A percentile compares a stretch with the other conserved stretches of the same genome.
These are phyloP conservation scores for Xylaria intraflava DNA, from an alignment of 495 filamentous ascomycete species.

Conservation along the genomic window DNA sequence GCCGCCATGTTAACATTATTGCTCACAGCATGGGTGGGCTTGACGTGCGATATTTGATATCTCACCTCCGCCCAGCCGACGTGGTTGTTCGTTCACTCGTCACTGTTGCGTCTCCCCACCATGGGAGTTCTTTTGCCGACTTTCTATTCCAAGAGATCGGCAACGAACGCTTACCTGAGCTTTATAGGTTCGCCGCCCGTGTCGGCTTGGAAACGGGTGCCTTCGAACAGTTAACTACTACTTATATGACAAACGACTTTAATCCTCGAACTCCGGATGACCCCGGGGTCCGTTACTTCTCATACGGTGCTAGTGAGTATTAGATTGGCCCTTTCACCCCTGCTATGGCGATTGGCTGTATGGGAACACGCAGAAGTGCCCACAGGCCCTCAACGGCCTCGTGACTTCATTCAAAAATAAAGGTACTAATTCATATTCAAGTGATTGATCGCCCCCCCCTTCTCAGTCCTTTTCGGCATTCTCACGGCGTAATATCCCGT, in stretches of 20 bases:
- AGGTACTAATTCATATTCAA: not conserved
- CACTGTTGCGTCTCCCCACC: slow-evolving; percentile 83
- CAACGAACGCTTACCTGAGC: slow-evolving; percentile 48
- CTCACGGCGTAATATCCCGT: slow-evolving; percentile 61
- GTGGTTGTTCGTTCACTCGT: slow-evolving; percentile 71
- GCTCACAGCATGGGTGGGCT: slow-evolving; percentile 74
- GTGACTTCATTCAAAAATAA: not conserved
- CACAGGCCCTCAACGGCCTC: not conserved
- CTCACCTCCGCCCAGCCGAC: slow-evolving; percentile 59
- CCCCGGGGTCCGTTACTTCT: slow-evolving; percentile 77
- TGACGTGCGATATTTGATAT: slow-evolving; percentile 91
- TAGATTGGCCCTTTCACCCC: not conserved
- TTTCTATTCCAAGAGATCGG: slow-evolving; percentile 70
- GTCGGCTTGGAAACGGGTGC: slow-evolving; percentile 72
- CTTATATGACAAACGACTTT: slow-evolving; percentile 77
- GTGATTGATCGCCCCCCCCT: slow-evolving; percentile 50
- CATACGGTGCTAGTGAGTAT: slow-evolving; percentile 66
- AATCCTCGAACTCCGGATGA: slow-evolving; percentile 73
- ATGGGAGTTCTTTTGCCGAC: slow-evolving; percentile 80
- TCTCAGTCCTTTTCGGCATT: slow-evolving; percentile 68
- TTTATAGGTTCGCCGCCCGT: slow-evolving; percentile 62
- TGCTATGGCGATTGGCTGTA: not conserved
- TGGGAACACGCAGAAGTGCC: not conserved
- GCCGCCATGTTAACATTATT: slow-evolving; percentile 80
- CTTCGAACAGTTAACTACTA: slow-evolving; percentile 74